These are phyloP conservation scores for Lathyrus tuberosus DNA, from an alignment of 306 rosid genomes.

Conservation along the genomic window DNA sequence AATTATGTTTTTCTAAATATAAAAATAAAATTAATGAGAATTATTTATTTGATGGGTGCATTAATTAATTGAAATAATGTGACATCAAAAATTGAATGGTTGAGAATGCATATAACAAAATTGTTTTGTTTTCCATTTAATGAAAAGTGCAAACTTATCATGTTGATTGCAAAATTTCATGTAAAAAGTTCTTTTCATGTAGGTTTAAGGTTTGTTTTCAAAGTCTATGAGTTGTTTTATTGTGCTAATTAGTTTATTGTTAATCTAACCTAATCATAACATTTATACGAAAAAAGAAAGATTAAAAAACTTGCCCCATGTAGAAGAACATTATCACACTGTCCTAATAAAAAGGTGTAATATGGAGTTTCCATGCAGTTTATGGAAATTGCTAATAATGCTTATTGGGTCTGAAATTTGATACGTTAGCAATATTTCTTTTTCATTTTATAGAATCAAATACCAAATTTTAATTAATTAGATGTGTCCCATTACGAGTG, in stretches of 20 bases:
- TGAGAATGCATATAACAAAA: neutral
- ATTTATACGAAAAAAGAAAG: constrained; percentile 3
- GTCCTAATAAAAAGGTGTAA: constrained; percentile 18
- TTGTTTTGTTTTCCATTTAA: constrained; percentile 9
- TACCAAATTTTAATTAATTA: constrained; percentile 14
- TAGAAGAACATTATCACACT: constrained; percentile 11
- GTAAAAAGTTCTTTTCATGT: neutral
- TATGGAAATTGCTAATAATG: constrained; percentile 13
- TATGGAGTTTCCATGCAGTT: neutral
- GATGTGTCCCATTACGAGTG: neutral
- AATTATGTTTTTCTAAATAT: neutral
- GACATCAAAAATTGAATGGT: constrained; percentile 15
- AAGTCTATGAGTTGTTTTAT: constrained; percentile 4
- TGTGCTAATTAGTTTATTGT: neutral
- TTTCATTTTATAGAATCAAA: neutral
- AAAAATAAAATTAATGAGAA: neutral
- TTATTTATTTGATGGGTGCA: constrained; percentile 25
- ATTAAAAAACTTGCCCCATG: constrained; percentile 6
- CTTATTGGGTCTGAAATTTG: neutral
- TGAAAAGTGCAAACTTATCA: constrained; percentile 10
- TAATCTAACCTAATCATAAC: neutral
- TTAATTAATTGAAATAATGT: neutral
- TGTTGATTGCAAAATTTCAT: neutral
- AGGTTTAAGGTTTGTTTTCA: neutral
- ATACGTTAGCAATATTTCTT: neutral